phyloP scores from a whole-genome alignment of 2,329 filamentous ascomycete species.

The Bipolaris bicolor region DNA sequence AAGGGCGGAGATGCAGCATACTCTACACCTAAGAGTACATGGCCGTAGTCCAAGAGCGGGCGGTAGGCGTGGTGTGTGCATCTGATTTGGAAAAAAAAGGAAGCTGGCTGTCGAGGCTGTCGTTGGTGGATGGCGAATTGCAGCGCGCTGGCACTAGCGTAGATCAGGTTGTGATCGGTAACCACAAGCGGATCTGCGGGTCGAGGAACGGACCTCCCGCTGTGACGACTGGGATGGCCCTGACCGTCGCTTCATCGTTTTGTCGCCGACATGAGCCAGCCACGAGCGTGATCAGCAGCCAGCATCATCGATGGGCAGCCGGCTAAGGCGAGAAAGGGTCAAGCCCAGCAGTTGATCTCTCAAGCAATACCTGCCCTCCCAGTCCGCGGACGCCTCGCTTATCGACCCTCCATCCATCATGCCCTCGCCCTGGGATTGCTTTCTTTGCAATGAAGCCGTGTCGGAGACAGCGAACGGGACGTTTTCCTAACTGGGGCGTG shows the following conservation, averaged over 20 bases:
- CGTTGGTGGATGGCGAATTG: not conserved
- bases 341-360: not conserved
- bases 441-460: not conserved
- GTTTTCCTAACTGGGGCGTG: not conserved
- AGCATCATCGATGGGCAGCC: constrained; percentile 11
- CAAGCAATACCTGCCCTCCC: too few species aligned
- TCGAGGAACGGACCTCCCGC: constrained; percentile 15
- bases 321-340: constrained; percentile 5
- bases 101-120: not conserved
- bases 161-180: not conserved
- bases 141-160: not conserved
- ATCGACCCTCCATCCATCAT: not conserved
- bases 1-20: not conserved
- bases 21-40: too few species aligned
- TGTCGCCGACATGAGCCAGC: constrained; percentile 8
- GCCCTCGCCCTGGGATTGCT: too few species aligned
- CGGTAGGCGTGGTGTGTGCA: not conserved
- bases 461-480: not conserved
- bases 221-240: too few species aligned
- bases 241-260: not conserved
- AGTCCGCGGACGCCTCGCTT: constrained; percentile 1
- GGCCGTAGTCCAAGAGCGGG: not conserved
- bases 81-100: not conserved
- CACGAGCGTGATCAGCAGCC: constrained; percentile 7
- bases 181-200: constrained; percentile 2